These are phyloP conservation scores for Boletellus ananiceps DNA, from an alignment of 768 basidiomycete species.

Conservation along the genomic window DNA sequence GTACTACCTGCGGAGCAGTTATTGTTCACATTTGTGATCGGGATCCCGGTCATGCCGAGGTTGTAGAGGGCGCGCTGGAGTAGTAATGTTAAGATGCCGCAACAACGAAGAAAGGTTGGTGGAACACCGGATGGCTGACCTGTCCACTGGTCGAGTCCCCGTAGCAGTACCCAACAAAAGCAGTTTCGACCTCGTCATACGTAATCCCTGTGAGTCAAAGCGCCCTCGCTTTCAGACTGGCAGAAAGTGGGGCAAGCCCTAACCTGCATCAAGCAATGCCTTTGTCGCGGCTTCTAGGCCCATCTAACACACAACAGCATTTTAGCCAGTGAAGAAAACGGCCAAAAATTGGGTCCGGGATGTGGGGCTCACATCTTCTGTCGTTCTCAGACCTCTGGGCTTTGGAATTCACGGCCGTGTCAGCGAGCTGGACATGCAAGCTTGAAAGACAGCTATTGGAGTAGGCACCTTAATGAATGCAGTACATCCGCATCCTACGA, in stretches of 20 bases:
- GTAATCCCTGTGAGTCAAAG: slow-evolving; percentile 54
- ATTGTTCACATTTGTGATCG: slow-evolving; percentile 84
- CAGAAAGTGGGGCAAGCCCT: neutral
- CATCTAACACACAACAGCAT: slow-evolving; percentile 47
- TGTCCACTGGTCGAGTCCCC: slow-evolving; percentile 79
- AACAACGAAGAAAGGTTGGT: neutral
- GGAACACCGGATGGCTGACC: slow-evolving; percentile 33
- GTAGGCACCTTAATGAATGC: slow-evolving; percentile 67
- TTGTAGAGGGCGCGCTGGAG: slow-evolving; percentile 71
- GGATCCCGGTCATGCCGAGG: slow-evolving; percentile 79
- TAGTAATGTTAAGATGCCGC: neutral
- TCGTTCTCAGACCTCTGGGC: slow-evolving; percentile 63
- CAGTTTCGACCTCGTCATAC: slow-evolving; percentile 71
- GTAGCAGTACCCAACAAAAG: slow-evolving; percentile 74
- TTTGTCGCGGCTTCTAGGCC: slow-evolving; percentile 85
- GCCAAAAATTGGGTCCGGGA: too few relatives aligned
- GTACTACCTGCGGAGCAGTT: slow-evolving; percentile 82
- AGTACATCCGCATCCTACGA: slow-evolving; percentile 71
- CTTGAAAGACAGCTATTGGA: neutral
- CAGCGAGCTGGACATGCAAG: neutral
- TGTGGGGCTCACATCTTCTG: slow-evolving; percentile 56
- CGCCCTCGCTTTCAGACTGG: neutral
- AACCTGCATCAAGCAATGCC: slow-evolving; percentile 80
- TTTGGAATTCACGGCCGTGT: slow-evolving; percentile 23
- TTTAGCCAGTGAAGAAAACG: neutral